Evolutionary conservation across 148 eudicot species (phyloP).

Genomic region (Drosera capensis): DNA sequence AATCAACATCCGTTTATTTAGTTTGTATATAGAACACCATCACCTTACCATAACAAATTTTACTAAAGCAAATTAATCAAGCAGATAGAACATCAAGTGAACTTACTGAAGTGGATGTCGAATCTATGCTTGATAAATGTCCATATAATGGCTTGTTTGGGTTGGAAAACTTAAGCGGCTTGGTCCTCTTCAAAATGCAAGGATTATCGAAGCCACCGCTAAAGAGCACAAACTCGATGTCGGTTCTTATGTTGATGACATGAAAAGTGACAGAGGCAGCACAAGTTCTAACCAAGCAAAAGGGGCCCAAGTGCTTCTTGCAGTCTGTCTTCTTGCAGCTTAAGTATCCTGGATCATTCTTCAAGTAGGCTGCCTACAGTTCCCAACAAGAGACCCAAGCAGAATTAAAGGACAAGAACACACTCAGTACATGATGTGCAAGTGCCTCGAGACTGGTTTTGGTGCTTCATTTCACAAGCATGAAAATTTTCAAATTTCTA

Average conservation of each 20-base stretch:
- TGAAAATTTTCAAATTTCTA: no score
- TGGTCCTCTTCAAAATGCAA: constrained; percentile 41
- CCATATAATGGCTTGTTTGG: constrained; percentile 57
- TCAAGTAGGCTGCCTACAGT: constrained; percentile 48
- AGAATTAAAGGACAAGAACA: background rate
- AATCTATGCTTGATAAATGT: constrained; percentile 56
- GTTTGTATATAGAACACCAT: background rate
- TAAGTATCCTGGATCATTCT: constrained; percentile 51
- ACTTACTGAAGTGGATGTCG: constrained; percentile 45
- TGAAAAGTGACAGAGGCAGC: constrained; percentile 52
- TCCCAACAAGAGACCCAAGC: background rate
- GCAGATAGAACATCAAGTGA: background rate
- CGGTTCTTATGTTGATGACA: constrained; percentile 64
- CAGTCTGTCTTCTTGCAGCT: constrained; percentile 51
- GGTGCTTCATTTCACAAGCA: no score
- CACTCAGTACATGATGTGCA: no score
- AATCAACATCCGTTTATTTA: no score
- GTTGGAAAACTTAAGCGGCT: constrained; percentile 32
- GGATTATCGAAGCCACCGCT: constrained; percentile 52
- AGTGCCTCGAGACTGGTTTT: no score
- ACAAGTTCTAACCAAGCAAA: constrained; percentile 39
- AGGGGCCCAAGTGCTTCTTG: constrained; percentile 13
- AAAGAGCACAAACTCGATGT: constrained; percentile 60
- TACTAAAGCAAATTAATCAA: no score
- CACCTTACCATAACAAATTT: no score